A percentile compares a stretch with the other conserved stretches of the same genome.
These are phyloP conservation scores for Inga oerstediana DNA, from an alignment of 306 rosid genomes.

Conservation along the genomic window DNA sequence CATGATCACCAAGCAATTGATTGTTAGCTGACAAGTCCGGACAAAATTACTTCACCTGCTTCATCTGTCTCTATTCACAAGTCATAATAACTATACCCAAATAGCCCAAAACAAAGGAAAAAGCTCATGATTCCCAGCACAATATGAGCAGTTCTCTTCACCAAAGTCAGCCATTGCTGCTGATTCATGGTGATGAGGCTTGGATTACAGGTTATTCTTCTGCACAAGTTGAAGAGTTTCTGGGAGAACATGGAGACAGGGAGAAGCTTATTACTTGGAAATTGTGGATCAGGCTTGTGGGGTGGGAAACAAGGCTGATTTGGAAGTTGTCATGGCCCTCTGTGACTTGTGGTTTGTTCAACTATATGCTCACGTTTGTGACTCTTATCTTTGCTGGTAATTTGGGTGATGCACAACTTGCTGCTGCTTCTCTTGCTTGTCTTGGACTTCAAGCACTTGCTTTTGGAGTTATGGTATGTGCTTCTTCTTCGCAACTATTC, in stretches of 20 bases:
- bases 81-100: too few relatives aligned
- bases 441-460: background rate
- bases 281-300: background rate
- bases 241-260: background rate
- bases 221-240: background rate
- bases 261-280: background rate
- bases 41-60: too few relatives aligned
- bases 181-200: too few relatives aligned
- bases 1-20: too few relatives aligned
- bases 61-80: too few relatives aligned
- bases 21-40: too few relatives aligned
- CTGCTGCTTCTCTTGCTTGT: slow-evolving; percentile 5
- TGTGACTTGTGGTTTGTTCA: background rate
- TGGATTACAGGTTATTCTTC: background rate
- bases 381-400: background rate
- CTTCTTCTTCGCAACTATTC: background rate
- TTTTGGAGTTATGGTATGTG: background rate
- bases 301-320: background rate
- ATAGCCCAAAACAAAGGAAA: too few relatives aligned
- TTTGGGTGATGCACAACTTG: background rate
- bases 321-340: background rate
- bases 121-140: too few relatives aligned
- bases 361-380: background rate
- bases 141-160: too few relatives aligned
- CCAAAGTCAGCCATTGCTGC: too few relatives aligned